Evolutionary conservation across 352 stramenopile genomes (phyloP).

Genomic region (Achlya hypogyna): DNA sequence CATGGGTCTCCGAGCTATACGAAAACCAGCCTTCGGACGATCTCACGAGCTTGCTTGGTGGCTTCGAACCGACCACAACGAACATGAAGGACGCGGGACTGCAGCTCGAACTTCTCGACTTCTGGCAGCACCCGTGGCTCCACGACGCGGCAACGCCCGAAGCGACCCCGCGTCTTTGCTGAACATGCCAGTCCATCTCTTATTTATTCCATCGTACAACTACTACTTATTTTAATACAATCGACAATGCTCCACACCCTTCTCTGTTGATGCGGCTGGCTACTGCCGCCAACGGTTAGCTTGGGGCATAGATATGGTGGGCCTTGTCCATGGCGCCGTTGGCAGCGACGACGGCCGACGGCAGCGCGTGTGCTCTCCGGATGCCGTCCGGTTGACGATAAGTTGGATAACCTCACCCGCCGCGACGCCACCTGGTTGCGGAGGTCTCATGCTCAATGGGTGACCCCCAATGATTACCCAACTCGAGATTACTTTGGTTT

Average conservation of each 20-base stretch:
- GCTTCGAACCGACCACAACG: background rate
- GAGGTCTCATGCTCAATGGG: background rate
- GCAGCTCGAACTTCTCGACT: constrained; percentile 12
- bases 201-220: background rate
- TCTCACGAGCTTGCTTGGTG: background rate
- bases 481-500: too few species aligned
- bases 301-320: background rate
- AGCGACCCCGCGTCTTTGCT: background rate
- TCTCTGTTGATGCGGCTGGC: too few species aligned
- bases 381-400: background rate
- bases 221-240: background rate
- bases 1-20: constrained; percentile 12
- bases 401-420: background rate
- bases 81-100: background rate
- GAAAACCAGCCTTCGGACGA: background rate
- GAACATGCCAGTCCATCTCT: background rate
- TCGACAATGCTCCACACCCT: background rate
- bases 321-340: background rate
- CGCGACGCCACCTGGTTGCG: background rate
- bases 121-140: constrained; percentile 7
- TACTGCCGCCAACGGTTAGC: background rate
- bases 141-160: background rate
- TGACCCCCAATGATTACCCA: background rate
- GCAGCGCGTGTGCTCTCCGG: too few species aligned
- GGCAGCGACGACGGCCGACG: background rate